phyloP scores from a whole-genome alignment of 1,284 basidiomycete genomes.

The Naganishia albida region DNA sequence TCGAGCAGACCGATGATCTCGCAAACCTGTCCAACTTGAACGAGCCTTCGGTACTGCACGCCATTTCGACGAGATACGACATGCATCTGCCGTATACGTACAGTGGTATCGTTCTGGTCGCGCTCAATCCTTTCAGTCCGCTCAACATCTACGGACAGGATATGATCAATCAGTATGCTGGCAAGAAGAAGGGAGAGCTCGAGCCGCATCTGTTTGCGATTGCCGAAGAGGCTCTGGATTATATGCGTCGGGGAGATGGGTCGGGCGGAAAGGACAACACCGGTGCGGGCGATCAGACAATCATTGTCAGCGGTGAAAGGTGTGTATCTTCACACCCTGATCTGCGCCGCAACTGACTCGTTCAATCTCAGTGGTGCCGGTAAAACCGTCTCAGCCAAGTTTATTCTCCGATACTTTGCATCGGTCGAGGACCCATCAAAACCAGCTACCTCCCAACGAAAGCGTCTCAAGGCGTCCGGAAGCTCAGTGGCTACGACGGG shows the following conservation, averaged over 20 bases:
- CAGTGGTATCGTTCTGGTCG: conserved; percentile 88
- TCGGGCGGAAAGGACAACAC: conserved; percentile 69
- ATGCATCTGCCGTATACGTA: conserved; percentile 99
- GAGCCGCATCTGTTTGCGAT: conserved; percentile 97
- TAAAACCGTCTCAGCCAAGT: conserved; percentile 99
- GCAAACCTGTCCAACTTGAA: conserved; percentile 97
- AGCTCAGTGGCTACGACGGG: conserved; percentile 4
- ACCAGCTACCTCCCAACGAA: conserved; percentile 36
- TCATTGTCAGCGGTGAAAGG: conserved; percentile 99
- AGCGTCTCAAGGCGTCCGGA: conserved; percentile 33
- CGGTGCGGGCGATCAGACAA: conserved; percentile 78
- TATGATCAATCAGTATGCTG: conserved; percentile 96
- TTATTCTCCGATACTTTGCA: conserved; percentile 98
- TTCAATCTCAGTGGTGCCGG: conserved; percentile 77
- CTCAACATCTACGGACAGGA: conserved; percentile 91
- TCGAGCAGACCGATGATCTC: conserved; percentile 96
- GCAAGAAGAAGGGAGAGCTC: conserved; percentile 85
- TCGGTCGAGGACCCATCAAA: conserved; percentile 83
- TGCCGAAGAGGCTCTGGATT: conserved; percentile 97
- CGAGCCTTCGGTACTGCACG: conserved; percentile 93
- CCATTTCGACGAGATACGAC: conserved; percentile 93
- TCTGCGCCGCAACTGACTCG: conserved; percentile 4
- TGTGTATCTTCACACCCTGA: conserved; percentile 54
- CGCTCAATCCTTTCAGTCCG: conserved; percentile 96
- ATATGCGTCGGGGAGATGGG: conserved; percentile 66